phyloP scores from a whole-genome alignment of 352 stramenopile genomes.

The Globisporangium heterothallicum region DNA sequence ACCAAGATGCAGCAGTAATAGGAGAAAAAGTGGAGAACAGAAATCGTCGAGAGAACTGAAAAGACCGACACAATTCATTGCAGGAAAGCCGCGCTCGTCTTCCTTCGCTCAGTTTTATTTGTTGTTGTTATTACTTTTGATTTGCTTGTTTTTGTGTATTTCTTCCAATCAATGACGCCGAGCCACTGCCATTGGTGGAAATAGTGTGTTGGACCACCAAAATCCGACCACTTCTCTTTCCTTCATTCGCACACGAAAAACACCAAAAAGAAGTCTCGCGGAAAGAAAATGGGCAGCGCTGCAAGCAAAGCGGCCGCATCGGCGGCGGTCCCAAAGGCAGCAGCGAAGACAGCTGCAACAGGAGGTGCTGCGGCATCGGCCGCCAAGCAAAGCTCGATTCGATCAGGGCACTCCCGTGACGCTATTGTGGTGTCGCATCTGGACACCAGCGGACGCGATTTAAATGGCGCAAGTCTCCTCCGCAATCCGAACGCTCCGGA shows the following conservation, averaged over 20 bases:
- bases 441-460: slow-evolving; percentile 19
- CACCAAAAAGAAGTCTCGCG: background rate
- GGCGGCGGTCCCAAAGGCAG: slow-evolving; percentile 10
- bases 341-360: slow-evolving; percentile 4
- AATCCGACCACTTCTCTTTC: background rate
- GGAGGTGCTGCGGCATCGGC: background rate
- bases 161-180: background rate
- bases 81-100: no score
- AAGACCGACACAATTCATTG: no score
- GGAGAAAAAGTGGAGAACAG: no score
- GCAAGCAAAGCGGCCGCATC: slow-evolving; percentile 14
- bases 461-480: slow-evolving; percentile 18
- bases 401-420: slow-evolving; percentile 24
- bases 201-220: slow-evolving; percentile 4
- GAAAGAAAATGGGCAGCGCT: slow-evolving; percentile 11
- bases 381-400: background rate
- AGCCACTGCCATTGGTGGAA: slow-evolving; percentile 1
- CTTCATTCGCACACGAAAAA: background rate
- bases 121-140: background rate
- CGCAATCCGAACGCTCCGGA: slow-evolving; percentile 14
- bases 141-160: background rate
- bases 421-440: slow-evolving; percentile 20
- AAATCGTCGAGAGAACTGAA: no score
- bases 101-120: no score
- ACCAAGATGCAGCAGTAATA: no score